These are phyloP conservation scores for Speleostelium caveatum DNA, from an alignment of 78 protist species.

Conservation along the genomic window DNA sequence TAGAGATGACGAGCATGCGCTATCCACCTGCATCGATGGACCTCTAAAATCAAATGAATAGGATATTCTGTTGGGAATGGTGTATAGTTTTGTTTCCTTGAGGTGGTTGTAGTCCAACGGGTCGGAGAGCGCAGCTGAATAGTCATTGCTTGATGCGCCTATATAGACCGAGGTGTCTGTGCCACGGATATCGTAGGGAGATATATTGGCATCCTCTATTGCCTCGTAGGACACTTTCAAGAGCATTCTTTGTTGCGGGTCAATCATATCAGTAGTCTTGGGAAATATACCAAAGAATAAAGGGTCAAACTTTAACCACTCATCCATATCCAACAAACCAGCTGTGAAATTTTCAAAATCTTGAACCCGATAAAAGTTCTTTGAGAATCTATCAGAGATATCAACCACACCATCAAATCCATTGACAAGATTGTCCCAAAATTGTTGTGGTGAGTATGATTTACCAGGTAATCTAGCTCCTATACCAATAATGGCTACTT, in stretches of 20 bases:
- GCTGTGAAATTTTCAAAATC: not conserved
- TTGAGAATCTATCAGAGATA: not conserved
- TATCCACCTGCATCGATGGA: conserved; percentile 87
- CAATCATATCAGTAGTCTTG: no score
- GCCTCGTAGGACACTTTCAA: no score
- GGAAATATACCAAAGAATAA: conserved; percentile 18
- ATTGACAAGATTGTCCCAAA: not conserved
- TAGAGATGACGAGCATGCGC: conserved; percentile 91
- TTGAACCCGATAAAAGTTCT: not conserved
- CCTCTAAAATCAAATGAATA: conserved; percentile 85
- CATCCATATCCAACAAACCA: not conserved
- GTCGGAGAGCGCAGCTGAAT: not conserved
- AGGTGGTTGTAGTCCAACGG: no score
- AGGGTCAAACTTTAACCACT: conserved; percentile 18
- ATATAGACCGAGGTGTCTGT: conserved; percentile 45
- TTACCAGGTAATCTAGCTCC: conserved; percentile 8
- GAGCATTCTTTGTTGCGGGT: no score
- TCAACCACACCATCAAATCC: conserved; percentile 19
- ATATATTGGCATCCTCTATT: conserved; percentile 51
- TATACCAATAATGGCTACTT: conserved; percentile 17
- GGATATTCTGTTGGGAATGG: conserved; percentile 81
- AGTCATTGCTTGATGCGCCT: conserved; percentile 5
- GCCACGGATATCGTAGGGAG: conserved; percentile 16
- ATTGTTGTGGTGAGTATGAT: not conserved
- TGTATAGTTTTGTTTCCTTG: no score